phyloP scores from a whole-genome alignment of 495 filamentous ascomycete genomes.

The Extremus antarcticus region DNA sequence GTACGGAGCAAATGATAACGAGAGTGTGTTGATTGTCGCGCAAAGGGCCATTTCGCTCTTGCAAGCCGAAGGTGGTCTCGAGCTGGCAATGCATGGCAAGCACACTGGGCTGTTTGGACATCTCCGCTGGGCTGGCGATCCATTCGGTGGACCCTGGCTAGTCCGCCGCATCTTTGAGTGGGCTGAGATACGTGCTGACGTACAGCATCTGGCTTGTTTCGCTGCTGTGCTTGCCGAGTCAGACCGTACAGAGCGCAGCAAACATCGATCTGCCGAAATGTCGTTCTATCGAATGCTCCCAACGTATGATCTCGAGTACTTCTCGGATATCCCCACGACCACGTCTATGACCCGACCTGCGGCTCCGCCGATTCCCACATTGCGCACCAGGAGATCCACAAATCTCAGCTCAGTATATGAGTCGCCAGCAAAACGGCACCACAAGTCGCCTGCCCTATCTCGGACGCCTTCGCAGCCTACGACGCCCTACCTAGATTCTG shows the following conservation, averaged over 20 bases:
- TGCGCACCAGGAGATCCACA: not conserved
- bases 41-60: conserved; percentile 31
- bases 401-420: not conserved
- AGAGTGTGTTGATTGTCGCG: conserved; percentile 53
- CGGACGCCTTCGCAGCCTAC: conserved; percentile 4
- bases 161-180: conserved; percentile 39
- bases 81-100: conserved; percentile 22
- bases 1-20: conserved; percentile 31
- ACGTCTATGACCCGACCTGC: not conserved
- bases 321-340: not conserved
- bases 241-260: not conserved
- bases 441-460: not conserved
- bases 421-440: not conserved
- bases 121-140: conserved; percentile 62
- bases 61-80: conserved; percentile 25
- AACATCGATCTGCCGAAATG: not conserved
- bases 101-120: not conserved
- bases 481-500: conserved; percentile 11
- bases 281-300: not conserved
- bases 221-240: conserved; percentile 12
- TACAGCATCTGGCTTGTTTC: conserved; percentile 12
- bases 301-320: not conserved
- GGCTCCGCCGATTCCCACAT: not conserved
- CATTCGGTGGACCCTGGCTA: conserved; percentile 62
- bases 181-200: conserved; percentile 12